phyloP scores from a whole-genome alignment of 495 filamentous ascomycete genomes.

The Penicillium nucicola region DNA sequence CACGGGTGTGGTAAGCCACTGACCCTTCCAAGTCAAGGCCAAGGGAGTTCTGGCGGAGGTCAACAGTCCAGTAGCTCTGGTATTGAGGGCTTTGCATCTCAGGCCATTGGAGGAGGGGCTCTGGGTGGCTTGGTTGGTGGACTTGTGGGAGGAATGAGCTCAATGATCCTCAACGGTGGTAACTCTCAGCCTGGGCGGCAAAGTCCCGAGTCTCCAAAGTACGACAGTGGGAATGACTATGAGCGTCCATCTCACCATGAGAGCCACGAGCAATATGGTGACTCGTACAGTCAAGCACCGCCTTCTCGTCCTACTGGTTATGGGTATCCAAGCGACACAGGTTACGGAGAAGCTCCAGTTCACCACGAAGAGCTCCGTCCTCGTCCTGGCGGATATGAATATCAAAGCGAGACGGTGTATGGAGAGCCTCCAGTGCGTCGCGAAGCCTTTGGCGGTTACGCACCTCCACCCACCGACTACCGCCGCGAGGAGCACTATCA shows the following conservation, averaged over 20 bases:
- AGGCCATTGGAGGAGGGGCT: constrained; percentile 46
- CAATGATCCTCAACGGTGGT: constrained; percentile 37
- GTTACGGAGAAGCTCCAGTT: constrained; percentile 2
- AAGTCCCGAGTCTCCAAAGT: constrained; percentile 30
- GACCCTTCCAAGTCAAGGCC: constrained; percentile 42
- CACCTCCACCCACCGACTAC: constrained; percentile 11
- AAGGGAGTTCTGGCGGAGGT: constrained; percentile 24
- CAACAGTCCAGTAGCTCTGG: constrained; percentile 24
- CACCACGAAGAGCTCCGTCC: constrained; percentile 9
- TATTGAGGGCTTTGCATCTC: constrained; percentile 39
- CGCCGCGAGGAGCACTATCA: constrained; percentile 22
- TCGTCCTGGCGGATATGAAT: constrained; percentile 6
- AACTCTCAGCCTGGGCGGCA: constrained; percentile 24
- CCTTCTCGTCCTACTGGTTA: constrained; percentile 1
- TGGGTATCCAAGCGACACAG: constrained; percentile 8
- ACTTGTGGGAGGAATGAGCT: constrained; percentile 46
- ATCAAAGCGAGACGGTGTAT: constrained; percentile 10
- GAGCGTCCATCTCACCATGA: constrained; percentile 26
- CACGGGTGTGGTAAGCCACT: constrained; percentile 80
- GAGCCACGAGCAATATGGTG: constrained; percentile 35
- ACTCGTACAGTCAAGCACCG: constrained; percentile 14
- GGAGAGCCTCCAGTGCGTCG: constrained; percentile 5
- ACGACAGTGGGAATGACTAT: constrained; percentile 27
- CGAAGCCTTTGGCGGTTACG: constrained; percentile 5
- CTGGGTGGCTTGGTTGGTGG: constrained; percentile 52